Conservation (phyloP, 1,284 basidiomycete genomes). For the Trichosporon coremiiforme region DNA sequence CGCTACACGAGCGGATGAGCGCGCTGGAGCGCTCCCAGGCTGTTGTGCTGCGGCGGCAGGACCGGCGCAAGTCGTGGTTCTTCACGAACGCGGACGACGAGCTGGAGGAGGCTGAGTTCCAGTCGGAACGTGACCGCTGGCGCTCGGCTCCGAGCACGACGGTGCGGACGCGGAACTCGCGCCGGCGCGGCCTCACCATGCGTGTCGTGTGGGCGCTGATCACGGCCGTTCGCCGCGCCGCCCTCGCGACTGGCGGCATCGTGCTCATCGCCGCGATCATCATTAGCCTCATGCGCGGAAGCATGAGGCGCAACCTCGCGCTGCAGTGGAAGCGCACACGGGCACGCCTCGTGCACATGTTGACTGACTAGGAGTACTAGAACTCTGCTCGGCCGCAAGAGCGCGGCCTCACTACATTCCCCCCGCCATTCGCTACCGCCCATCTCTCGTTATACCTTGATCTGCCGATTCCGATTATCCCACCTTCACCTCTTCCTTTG, state of each 20-base stretch:
- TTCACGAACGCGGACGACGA: slow-evolving; percentile 43
- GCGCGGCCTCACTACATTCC: not conserved
- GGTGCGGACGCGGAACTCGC: slow-evolving; percentile 26
- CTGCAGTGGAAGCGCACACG: slow-evolving; percentile 20
- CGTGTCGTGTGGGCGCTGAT: slow-evolving; percentile 45
- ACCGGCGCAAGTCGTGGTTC: slow-evolving; percentile 43
- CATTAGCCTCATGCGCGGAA: slow-evolving; percentile 41
- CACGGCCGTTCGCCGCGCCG: slow-evolving; percentile 40
- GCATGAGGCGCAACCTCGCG: slow-evolving; percentile 33
- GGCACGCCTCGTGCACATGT: slow-evolving; percentile 24
- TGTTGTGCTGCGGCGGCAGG: slow-evolving; percentile 42
- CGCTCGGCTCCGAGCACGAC: slow-evolving; percentile 30
- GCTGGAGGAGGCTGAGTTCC: slow-evolving; percentile 44
- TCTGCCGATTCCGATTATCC: not conserved
- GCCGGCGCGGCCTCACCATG: slow-evolving; percentile 36
- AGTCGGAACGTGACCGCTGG: slow-evolving; percentile 32
- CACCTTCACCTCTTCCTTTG: slow-evolving; percentile 7
- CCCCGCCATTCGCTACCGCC: not conserved
- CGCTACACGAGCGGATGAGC: slow-evolving; percentile 83
- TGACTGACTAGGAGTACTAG: slow-evolving; percentile 8
- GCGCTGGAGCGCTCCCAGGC: slow-evolving; percentile 63
- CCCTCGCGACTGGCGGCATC: slow-evolving; percentile 43
- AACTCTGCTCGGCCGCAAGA: not conserved
- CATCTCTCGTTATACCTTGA: slow-evolving; percentile 16
- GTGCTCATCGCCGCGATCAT: slow-evolving; percentile 38